Percentiles rank a stretch among this genome's conserved stretches.
Evolutionary conservation across 345 rosid species (phyloP).

Genomic region (Salix udensis): DNA sequence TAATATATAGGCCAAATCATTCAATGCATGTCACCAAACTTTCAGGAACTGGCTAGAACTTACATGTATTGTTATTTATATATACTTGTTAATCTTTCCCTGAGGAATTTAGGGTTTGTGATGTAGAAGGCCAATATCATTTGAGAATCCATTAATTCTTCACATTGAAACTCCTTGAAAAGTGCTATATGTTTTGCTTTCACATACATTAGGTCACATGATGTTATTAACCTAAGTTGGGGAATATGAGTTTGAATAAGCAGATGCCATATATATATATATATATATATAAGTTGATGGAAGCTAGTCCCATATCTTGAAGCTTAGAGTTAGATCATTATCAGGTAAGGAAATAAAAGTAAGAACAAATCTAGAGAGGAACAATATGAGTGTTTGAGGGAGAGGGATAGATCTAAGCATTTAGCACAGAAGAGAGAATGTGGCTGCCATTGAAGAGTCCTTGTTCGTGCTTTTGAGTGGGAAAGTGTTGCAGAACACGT

Average conservation of each 20-base stretch:
- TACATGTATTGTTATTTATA: background rate
- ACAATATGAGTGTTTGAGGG: background rate
- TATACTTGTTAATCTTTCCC: background rate
- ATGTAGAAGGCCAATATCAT: background rate
- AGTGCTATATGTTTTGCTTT: background rate
- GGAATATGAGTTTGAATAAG: background rate
- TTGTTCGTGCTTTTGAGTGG: background rate
- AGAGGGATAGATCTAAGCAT: background rate
- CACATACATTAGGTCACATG: background rate
- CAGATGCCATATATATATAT: background rate
- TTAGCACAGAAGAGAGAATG: background rate
- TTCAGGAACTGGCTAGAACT: background rate
- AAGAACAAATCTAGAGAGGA: background rate
- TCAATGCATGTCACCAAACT: background rate
- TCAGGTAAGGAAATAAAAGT: background rate
- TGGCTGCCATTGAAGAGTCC: background rate
- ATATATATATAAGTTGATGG: background rate
- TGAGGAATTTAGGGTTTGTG: constrained; percentile 6
- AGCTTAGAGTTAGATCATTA: background rate
- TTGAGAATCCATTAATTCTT: background rate
- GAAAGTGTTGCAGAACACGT: background rate
- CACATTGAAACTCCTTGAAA: background rate
- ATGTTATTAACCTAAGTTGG: background rate
- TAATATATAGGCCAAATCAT: background rate
- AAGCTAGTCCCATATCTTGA: background rate